Evolutionary conservation across 345 rosid species (phyloP).

Genomic region (Melaleuca quinquenervia): DNA sequence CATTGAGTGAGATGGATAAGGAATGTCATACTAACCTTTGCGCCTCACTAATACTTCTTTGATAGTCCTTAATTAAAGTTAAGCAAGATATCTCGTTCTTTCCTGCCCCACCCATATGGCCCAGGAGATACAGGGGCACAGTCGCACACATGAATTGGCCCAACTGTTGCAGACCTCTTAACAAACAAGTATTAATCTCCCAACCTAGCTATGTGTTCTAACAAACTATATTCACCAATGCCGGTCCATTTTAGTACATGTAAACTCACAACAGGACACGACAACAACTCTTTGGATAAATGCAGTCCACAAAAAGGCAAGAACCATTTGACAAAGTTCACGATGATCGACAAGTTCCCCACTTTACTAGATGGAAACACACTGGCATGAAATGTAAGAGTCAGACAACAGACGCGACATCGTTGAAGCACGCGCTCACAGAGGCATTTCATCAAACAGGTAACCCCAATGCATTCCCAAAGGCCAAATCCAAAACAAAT

Average conservation of each 20-base stretch:
- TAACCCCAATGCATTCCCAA: not conserved
- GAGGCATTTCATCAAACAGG: slow-evolving; percentile 1
- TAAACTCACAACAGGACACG: not conserved
- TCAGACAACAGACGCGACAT: not conserved
- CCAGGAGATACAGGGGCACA: not conserved
- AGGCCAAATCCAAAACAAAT: not conserved
- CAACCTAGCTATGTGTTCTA: not conserved
- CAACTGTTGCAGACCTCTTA: not conserved
- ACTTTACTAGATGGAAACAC: not conserved
- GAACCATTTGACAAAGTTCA: not conserved
- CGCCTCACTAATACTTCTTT: not conserved
- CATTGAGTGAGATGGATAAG: not conserved
- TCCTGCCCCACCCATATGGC: not conserved
- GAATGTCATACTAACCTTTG: not conserved
- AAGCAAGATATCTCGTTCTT: not conserved
- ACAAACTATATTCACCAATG: not conserved
- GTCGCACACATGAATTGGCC: not conserved
- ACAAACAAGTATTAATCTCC: not conserved
- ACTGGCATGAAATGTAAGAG: not conserved
- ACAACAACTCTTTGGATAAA: not conserved
- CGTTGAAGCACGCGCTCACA: not conserved
- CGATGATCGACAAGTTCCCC: not conserved
- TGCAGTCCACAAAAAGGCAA: not conserved
- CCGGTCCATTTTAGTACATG: not conserved
- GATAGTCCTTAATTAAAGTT: not conserved